Evolutionary conservation across 2,329 filamentous ascomycete species (phyloP).

Genomic region (Amauroascus verrucosus): DNA sequence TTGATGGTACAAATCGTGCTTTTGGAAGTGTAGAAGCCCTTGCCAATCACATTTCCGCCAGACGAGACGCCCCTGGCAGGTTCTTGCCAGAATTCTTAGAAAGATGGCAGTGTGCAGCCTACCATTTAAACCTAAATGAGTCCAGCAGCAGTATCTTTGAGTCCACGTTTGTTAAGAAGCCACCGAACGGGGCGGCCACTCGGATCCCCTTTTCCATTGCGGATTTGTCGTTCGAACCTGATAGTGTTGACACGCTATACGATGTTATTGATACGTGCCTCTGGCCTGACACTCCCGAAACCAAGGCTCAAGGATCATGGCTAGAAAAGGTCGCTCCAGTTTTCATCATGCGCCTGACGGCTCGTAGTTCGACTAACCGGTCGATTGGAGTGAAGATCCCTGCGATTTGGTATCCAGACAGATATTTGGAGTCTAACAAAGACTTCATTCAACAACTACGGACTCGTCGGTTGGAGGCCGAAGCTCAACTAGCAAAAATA

Average conservation of each 20-base stretch:
- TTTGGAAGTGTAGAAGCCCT: constrained; percentile 49
- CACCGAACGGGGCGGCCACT: constrained; percentile 21
- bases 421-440: constrained; percentile 47
- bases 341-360: constrained; percentile 39
- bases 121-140: constrained; percentile 15
- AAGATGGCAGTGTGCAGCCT: constrained; percentile 40
- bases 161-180: constrained; percentile 36
- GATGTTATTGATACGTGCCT: constrained; percentile 45
- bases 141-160: constrained; percentile 38
- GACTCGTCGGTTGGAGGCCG: constrained; percentile 26
- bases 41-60: constrained; percentile 24
- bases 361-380: constrained; percentile 23
- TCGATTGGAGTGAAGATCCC: constrained; percentile 43
- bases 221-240: constrained; percentile 31
- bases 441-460: constrained; percentile 41
- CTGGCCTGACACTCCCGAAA: constrained; percentile 36
- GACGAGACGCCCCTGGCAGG: constrained; percentile 9
- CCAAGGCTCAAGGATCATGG: constrained; percentile 36
- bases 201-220: constrained; percentile 32
- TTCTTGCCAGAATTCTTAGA: constrained; percentile 39
- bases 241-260: constrained; percentile 40
- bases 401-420: constrained; percentile 47
- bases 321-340: constrained; percentile 45
- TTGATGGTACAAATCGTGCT: constrained; percentile 47
- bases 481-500: constrained; percentile 26